A percentile compares a stretch with the other conserved stretches of the same genome.
phyloP scores from a whole-genome alignment of 345 rosid species.

The Xanthoceras sorbifolium region DNA sequence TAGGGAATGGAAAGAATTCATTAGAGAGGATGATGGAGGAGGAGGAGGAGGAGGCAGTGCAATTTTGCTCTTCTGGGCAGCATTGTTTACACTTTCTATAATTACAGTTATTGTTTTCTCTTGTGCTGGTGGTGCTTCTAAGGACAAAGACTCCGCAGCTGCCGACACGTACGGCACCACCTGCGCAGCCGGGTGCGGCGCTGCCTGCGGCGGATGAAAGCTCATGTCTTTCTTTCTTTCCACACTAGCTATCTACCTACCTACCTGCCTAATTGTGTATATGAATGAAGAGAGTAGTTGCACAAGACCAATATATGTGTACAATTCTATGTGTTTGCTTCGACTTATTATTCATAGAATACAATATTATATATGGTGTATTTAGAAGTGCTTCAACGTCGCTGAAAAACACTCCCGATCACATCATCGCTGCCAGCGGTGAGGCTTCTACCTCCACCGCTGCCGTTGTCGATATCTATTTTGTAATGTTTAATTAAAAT shows the following conservation, averaged over 20 bases:
- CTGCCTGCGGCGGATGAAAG: conserved; percentile 50
- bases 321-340: background rate
- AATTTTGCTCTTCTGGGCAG: conserved; percentile 35
- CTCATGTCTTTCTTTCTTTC: background rate
- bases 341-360: background rate
- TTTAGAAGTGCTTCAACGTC: too few relatives aligned
- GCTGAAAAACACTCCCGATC: background rate
- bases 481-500: background rate
- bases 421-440: too few relatives aligned
- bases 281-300: background rate
- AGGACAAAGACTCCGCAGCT: conserved; percentile 37
- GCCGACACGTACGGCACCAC: conserved; percentile 31
- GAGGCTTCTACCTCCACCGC: too few relatives aligned
- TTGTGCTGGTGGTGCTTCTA: conserved; percentile 58
- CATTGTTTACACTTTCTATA: conserved; percentile 36
- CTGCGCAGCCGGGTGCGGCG: conserved; percentile 50
- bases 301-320: too few relatives aligned
- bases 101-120: conserved; percentile 36
- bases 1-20: conserved; percentile 30
- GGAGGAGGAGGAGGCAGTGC: conserved; percentile 5
- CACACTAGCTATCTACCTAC: background rate
- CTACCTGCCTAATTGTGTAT: background rate
- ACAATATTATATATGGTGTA: background rate
- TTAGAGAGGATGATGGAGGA: background rate
- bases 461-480: background rate